These are phyloP conservation scores for Obba rivulosa DNA, from an alignment of 768 basidiomycete species.

Conservation along the genomic window DNA sequence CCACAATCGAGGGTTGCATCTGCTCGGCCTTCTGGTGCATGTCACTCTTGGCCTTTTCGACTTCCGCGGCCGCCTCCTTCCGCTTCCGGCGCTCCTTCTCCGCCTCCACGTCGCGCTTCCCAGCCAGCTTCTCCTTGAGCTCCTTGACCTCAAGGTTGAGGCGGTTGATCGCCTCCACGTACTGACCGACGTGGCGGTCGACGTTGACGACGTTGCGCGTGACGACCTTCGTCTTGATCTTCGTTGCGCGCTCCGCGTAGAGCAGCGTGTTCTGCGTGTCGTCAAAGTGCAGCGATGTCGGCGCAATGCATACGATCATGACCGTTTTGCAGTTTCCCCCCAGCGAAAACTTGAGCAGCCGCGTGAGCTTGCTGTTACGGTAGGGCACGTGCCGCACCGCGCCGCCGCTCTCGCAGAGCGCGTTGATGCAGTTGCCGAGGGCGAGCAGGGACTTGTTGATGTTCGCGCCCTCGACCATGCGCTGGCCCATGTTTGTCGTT, in stretches of 20 bases:
- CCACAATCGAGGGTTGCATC: slow-evolving; percentile 62
- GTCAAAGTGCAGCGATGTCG: slow-evolving; percentile 93
- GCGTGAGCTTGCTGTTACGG: slow-evolving; percentile 96
- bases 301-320: slow-evolving; percentile 98
- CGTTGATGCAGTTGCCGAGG: slow-evolving; percentile 97
- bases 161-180: slow-evolving; percentile 90
- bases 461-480: slow-evolving; percentile 98
- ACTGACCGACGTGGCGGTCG: slow-evolving; percentile 90
- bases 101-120: slow-evolving; percentile 56
- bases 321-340: slow-evolving; percentile 99
- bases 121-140: slow-evolving; percentile 81
- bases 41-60: slow-evolving; percentile 69
- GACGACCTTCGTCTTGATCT: slow-evolving; percentile 97
- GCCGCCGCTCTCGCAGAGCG: slow-evolving; percentile 91
- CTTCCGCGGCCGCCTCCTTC: slow-evolving; percentile 65
- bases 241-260: slow-evolving; percentile 96
- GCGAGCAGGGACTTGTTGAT: slow-evolving; percentile 99
- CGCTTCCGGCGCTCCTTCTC: slow-evolving; percentile 63
- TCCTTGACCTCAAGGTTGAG: slow-evolving; percentile 80
- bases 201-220: slow-evolving; percentile 94
- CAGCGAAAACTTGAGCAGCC: slow-evolving; percentile 93
- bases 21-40: slow-evolving; percentile 68
- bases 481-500: slow-evolving; percentile 94
- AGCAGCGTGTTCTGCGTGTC: slow-evolving; percentile 98
- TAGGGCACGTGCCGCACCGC: slow-evolving; percentile 90